These are phyloP conservation scores for Mallotus nudiflorus DNA, from an alignment of 345 rosid genomes.

Conservation along the genomic window DNA sequence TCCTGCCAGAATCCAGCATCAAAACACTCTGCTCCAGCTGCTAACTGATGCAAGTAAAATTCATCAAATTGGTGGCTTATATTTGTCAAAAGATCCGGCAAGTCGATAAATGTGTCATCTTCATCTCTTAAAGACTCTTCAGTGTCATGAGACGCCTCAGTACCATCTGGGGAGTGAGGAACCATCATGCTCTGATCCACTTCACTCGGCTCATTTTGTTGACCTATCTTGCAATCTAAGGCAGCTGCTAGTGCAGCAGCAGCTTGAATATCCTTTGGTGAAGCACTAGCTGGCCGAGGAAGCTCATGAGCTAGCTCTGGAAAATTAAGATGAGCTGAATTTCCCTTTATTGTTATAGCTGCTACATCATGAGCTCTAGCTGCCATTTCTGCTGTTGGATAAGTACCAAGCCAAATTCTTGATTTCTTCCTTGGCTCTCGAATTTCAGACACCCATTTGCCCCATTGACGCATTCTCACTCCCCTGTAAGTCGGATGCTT, in stretches of 20 bases:
- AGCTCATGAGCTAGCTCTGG: conserved; percentile 61
- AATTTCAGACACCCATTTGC: conserved; percentile 94
- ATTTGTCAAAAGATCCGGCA: conserved; percentile 63
- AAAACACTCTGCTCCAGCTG: conserved; percentile 18
- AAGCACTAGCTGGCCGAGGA: conserved; percentile 61
- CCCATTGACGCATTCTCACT: conserved; percentile 93
- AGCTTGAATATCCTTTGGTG: conserved; percentile 86
- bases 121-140: conserved; percentile 26
- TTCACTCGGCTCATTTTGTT: conserved; percentile 6
- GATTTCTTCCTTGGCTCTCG: conserved; percentile 90
- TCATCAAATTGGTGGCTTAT: conserved; percentile 40
- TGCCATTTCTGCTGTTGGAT: conserved; percentile 89
- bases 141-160: conserved; percentile 37
- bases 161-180: too few species aligned
- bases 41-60: conserved; percentile 54
- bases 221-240: conserved; percentile 19
- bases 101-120: conserved; percentile 66
- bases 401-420: conserved; percentile 87
- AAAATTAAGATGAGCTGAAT: conserved; percentile 73
- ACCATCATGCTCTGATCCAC: too few species aligned
- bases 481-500: conserved; percentile 61
- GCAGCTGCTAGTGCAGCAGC: conserved; percentile 82
- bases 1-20: conserved; percentile 35
- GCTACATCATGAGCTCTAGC: conserved; percentile 97
- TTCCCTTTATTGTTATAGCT: conserved; percentile 73